Base-by-base conservation (phyloP, 2,329 filamentous ascomycete species). In the Rutstroemia sp. region DNA sequence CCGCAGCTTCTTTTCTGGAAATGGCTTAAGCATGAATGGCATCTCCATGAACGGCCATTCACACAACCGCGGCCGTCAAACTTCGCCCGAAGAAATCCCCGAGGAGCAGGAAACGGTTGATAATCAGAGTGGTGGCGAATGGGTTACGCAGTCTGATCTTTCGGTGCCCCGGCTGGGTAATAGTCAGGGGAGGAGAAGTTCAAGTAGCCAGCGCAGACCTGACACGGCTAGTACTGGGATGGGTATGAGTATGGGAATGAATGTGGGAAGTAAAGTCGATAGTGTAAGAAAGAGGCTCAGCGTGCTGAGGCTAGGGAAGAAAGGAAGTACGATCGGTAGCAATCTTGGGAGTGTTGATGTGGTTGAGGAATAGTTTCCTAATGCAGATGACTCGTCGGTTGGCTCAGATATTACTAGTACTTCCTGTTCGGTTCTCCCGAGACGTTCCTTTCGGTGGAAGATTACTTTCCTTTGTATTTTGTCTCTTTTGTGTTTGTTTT, bases 71-170 rank as follows among this genome's bases (percentile, higher is more conserved):
- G 42, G 56, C 19, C 38, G 41, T n/a, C 30, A 34, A 18, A 30
- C 39, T 25, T 44, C 50, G 5, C 23, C 52, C n/a, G 19, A 42
- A 34, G 6, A 49, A 4, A 49, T 49, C 14, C 10, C 18, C 5
- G 37, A 44, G 38, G 45, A 45, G 30, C 41, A 54, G 18, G 59
- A 60, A 19, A 57, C 54, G 9, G 41, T 27, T 2, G 9, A 55
- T 51, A 23, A 14, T 12, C 42, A 50, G 12, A 48, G 21, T 18
- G 47, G 49, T 27, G 49, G 46, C 5, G 63, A 64, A 25, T 67
- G 64, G 62, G 52, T 65, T 34, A 66, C 66, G 66, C 58, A 79
- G 74, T 68, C 76, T 73, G 66, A 66, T 54, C 48, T 61, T 49
- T 57, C 48, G 34, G 50, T 49, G 27, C 55, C 30, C 16, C 1